Percentiles rank a stretch among this genome's conserved stretches.
Evolutionary conservation across 768 basidiomycete species (phyloP).

Genomic region (Crassisporium funariophilum): DNA sequence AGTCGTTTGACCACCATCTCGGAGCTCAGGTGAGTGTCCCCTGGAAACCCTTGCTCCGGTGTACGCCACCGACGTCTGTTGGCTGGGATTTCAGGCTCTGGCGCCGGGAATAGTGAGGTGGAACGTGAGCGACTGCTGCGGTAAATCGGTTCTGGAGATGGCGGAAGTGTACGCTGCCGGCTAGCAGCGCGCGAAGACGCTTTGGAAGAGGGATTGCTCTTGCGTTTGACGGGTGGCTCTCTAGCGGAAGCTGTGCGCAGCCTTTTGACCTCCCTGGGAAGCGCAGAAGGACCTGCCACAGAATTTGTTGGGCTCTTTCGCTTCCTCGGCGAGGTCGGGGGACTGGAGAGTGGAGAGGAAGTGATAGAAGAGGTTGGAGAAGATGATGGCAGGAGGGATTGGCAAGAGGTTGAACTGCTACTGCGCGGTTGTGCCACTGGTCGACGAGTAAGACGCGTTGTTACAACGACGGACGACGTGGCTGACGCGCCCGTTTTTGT

Average conservation of each 20-base stretch:
- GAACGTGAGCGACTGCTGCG: conserved; percentile 66
- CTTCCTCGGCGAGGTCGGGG: conserved; percentile 32
- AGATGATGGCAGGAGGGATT: conserved; percentile 15
- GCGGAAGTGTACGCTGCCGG: conserved; percentile 38
- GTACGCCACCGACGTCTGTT: conserved; percentile 51
- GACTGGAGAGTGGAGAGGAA: conserved; percentile 18
- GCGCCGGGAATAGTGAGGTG: conserved; percentile 50
- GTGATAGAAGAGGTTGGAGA: conserved; percentile 18
- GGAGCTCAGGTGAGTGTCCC: conserved; percentile 57
- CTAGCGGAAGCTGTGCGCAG: conserved; percentile 30
- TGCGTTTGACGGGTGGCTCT: conserved; percentile 35
- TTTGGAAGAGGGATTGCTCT: conserved; percentile 34
- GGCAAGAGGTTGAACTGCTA: conserved; percentile 12
- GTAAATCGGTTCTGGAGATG: conserved; percentile 60
- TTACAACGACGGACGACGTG: conserved; percentile 29
- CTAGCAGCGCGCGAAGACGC: conserved; percentile 46
- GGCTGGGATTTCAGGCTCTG: conserved; percentile 36
- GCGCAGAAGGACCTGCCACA: conserved; percentile 15
- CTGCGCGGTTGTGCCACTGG: conserved; percentile 21
- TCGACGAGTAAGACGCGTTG: conserved; percentile 31
- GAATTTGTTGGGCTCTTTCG: conserved; percentile 32
- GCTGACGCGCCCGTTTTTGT: conserved; percentile 33
- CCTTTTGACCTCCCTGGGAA: conserved; percentile 44
- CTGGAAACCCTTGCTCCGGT: conserved; percentile 53
- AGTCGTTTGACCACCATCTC: conserved; percentile 63